Base-by-base conservation (phyloP, 306 rosid genomes). In the Quercus aquifolioides region DNA sequence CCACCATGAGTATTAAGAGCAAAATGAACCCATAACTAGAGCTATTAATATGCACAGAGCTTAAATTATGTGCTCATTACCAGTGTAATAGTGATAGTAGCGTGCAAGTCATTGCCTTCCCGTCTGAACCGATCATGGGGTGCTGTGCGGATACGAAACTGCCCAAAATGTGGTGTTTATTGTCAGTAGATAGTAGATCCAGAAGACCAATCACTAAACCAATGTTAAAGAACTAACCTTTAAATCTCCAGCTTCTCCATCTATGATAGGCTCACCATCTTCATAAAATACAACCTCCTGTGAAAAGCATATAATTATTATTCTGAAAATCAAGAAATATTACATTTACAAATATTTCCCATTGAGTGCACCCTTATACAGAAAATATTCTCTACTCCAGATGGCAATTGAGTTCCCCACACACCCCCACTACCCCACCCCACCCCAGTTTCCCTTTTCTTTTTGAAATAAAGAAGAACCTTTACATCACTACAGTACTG, bases 241-340 rank as follows among this genome's bases (percentile, higher is more conserved):
- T 73, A 95, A 87, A 85, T 95, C 99, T 80, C 98, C 99, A 78
- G 97, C 73, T 89, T 95, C 99, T 79, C 98, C 99, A 67, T 95
- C 99, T 62, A 93, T 84, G 85, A 80, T 89, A 76, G 99, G 96
- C 83, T 95, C 99, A 18, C 99, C 99, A 76, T 95, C 99, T 88
- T 95, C 99, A 81, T 93, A 95, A 86, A 95, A 95, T 65, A 91
- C 88, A 77, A 95, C 94, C 89, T 95, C 99, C 99, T 93, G 87
- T 13, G 33, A 64, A 78, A 83, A 65, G 71, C 68, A 17, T 74
- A 65, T 10, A 76, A 76, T 58, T 84, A 74, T 72, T 54, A 55
- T 30, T 62, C 77, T 55, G 46, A 52, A 51, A 9, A 25, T 41
- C 60, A 79, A 68, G 26, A 41, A 38, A 59, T 74, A 25, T 69